These are phyloP conservation scores for Pouteria glomerata DNA, from an alignment of 148 eudicot genomes.

Conservation along the genomic window DNA sequence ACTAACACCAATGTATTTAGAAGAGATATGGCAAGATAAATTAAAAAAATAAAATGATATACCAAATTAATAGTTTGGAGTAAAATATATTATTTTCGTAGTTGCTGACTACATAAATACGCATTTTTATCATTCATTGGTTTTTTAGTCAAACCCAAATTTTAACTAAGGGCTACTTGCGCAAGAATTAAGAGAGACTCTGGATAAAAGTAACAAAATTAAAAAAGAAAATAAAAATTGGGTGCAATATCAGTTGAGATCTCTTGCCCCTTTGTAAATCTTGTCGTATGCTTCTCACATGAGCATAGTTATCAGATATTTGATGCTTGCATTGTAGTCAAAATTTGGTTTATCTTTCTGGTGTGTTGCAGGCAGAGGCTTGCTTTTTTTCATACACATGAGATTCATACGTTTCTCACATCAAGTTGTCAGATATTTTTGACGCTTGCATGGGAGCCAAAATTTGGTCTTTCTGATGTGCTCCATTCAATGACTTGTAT, in stretches of 20 bases:
- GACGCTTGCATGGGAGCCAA: too few relatives aligned
- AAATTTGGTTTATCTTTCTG: neutral
- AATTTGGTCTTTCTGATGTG: too few relatives aligned
- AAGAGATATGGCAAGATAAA: too few relatives aligned
- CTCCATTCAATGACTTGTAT: too few relatives aligned
- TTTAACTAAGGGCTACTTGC: too few relatives aligned
- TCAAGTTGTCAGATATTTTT: neutral
- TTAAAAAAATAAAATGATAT: too few relatives aligned
- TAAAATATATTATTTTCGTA: neutral
- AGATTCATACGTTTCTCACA: neutral
- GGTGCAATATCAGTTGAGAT: neutral
- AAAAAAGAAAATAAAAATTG: neutral
- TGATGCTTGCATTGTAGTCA: neutral
- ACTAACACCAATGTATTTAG: too few relatives aligned
- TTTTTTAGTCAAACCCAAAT: too few relatives aligned
- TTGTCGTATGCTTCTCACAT: neutral
- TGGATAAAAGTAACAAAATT: neutral
- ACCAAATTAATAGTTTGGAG: neutral
- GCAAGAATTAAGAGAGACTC: neutral
- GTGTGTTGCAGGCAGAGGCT: neutral
- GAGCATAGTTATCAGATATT: neutral
- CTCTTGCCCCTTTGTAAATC: neutral
- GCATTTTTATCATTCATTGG: neutral
- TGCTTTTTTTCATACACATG: neutral
- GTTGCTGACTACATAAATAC: neutral